phyloP scores from a whole-genome alignment of 2,329 filamentous ascomycete species.

The Ilyonectria mors-panacis region DNA sequence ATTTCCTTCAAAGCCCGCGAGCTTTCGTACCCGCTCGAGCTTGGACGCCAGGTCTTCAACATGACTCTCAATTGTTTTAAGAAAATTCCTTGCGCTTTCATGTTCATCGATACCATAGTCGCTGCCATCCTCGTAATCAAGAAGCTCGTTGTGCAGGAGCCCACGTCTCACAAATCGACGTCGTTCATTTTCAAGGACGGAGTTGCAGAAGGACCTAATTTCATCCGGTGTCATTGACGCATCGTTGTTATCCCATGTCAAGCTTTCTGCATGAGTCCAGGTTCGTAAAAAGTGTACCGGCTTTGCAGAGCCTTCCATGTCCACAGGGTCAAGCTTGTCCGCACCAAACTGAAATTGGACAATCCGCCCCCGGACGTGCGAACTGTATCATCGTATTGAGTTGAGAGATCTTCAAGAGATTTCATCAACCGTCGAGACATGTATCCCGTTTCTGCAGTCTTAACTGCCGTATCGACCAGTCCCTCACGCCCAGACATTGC shows the following conservation, averaged over 20 bases:
- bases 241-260: constrained; percentile 86
- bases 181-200: constrained; percentile 78
- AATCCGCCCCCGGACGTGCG: constrained; percentile 88
- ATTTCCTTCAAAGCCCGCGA: constrained; percentile 64
- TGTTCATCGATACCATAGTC: constrained; percentile 81
- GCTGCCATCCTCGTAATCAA: constrained; percentile 79
- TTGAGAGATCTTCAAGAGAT: constrained; percentile 93
- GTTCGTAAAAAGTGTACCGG: constrained; percentile 94
- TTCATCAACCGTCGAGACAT: constrained; percentile 99
- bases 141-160: constrained; percentile 71
- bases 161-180: constrained; percentile 73
- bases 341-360: constrained; percentile 99
- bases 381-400: constrained; percentile 94
- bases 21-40: constrained; percentile 68
- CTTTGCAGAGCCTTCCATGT: constrained; percentile 95
- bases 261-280: constrained; percentile 83
- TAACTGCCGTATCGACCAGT: constrained; percentile 98
- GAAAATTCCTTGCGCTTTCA: constrained; percentile 87
- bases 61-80: constrained; percentile 83
- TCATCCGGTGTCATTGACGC: constrained; percentile 80
- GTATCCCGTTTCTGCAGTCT: constrained; percentile 98
- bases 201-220: constrained; percentile 77
- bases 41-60: constrained; percentile 74
- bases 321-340: constrained; percentile 93
- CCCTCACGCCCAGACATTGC: constrained; percentile 98